Base-by-base conservation (phyloP, 768 basidiomycete genomes). In the Russula virescens region DNA sequence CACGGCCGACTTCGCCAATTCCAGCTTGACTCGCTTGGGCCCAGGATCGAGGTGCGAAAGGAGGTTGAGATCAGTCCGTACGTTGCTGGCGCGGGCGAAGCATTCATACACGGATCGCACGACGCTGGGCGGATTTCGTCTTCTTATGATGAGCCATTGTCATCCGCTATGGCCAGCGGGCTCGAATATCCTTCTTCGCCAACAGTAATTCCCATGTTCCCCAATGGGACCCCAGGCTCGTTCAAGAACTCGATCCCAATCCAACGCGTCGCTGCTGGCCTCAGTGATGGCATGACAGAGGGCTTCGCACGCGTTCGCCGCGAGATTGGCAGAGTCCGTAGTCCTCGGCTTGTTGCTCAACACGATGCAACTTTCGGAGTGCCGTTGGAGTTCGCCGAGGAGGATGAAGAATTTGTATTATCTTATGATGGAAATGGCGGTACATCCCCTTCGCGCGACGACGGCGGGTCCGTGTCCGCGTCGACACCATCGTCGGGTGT, bases 121-220 rank as follows among this genome's bases (percentile, higher is more conserved):
- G 79, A 80, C n/a, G 71, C 75, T 11, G 75, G 76, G 16, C 77
- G 76, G 14, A 72, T 72, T 0, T 77, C 83, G 0, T 80, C 84
- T 0, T 86, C 88, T 0, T 88, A 93, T 63, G 89, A 93, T 70
- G 89, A 88, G 67, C 89, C 90, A 0, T 78, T 94, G 26, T 85
- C 87, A 1, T 85, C 81, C 0, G 91, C 93, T 0, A 81, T 95
- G 61, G 73, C 83, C 0, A 83, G 81, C 1, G 81, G 81, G 11
- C 77, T 93, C 35, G 83, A 83, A 40, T 77, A 82, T 58, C 72
- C 78, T 25, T 75, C 71, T 19, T 73, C 60, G 2, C 71, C 74
- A 35, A 75, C 77, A 0, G 79, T 83, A 35, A 79, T 94, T 1
- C 93, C 93, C 0, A 90, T 91, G 83, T 79, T 88, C 42, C 92